Base-by-base conservation (phyloP, 2,329 filamentous ascomycete genomes). In the Ceratocystis cubensis region DNA sequence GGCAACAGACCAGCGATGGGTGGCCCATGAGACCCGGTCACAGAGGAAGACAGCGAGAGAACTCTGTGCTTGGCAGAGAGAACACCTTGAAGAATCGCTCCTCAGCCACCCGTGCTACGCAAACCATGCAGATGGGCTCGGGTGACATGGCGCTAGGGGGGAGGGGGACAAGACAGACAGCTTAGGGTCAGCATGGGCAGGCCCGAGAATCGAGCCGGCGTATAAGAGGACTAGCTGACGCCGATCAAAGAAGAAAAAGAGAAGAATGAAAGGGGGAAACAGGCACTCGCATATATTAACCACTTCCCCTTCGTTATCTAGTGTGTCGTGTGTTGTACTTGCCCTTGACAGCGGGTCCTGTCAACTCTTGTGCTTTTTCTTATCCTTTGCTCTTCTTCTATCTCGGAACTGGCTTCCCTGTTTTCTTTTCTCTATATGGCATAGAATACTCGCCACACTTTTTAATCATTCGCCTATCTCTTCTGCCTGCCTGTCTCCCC, bases 321-420 rank as follows among this genome's bases (percentile, higher is more conserved):
- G 37, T 41, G 37, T 13, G 6, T 10, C 22, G 48, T 25, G 48
- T 3, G n/a, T 22, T 53, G 48, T n/a, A 20, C 48, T n/a, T 7
- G n/a, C 48, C 22, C 48, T 53, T 8, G 48, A 20, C n/a, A 53
- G 48, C 28, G 13, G 46, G 53, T 59, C n/a, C 25, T 64, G 63
- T 4, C 50, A 15, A 53, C 48, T 57, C 10, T 45, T 46, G 25
- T 41, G 0, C 53, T 37, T 25, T 59, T 64, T 45, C 20, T 44
- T 33, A 45, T 41, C n/a, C n/a, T 22, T 41, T 48, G n/a, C 17
- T 66, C 33, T 28, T 57, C 25, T 28, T 30, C 37, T 37, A 33
- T n/a, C 17, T n/a, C 7, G 61, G 25, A 63, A 70, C 71, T 44
- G 59, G 59, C 65, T 68, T 65, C 69, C 65, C 57, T 66, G 63